Evolutionary conservation across 192 early-diverging fungal species (phyloP).

Genomic region (Glomus cerebriforme): DNA sequence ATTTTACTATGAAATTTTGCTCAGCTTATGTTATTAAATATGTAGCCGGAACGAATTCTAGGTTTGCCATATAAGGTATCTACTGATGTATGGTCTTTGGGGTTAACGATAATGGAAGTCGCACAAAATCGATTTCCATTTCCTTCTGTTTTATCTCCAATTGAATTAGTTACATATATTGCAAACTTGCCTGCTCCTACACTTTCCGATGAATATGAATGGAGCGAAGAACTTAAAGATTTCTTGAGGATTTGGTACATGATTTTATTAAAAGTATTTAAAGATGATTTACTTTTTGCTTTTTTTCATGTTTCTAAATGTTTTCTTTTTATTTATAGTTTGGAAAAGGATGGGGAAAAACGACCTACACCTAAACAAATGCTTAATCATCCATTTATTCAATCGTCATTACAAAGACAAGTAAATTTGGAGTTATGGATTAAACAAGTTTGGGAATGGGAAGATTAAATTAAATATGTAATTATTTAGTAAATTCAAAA

Average conservation of each 20-base stretch:
- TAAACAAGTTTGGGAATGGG: constrained; percentile 64
- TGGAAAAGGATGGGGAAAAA: constrained; percentile 72
- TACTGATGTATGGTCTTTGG: constrained; percentile 97
- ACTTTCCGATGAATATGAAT: constrained; percentile 64
- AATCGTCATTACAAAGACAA: constrained; percentile 54
- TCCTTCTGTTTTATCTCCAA: constrained; percentile 78
- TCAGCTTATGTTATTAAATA: background rate
- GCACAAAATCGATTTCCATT: constrained; percentile 92
- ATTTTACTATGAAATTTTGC: background rate
- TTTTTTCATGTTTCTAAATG: constrained; percentile 5
- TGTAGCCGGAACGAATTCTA: constrained; percentile 93
- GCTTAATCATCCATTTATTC: constrained; percentile 70
- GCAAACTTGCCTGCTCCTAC: constrained; percentile 85
- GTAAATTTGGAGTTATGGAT: constrained; percentile 75
- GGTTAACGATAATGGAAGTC: constrained; percentile 91
- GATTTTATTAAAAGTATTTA: constrained; percentile 20
- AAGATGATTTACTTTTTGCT: constrained; percentile 13
- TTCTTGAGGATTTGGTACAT: constrained; percentile 75
- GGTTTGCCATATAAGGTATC: constrained; percentile 85
- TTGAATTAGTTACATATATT: constrained; percentile 94
- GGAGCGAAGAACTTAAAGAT: constrained; percentile 62
- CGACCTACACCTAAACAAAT: constrained; percentile 73
- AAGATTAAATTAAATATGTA: background rate
- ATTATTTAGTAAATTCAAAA: background rate
- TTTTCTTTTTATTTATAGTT: constrained; percentile 41